Conservation (phyloP, 2,329 filamentous ascomycete genomes). For the Xylariales sp. region DNA sequence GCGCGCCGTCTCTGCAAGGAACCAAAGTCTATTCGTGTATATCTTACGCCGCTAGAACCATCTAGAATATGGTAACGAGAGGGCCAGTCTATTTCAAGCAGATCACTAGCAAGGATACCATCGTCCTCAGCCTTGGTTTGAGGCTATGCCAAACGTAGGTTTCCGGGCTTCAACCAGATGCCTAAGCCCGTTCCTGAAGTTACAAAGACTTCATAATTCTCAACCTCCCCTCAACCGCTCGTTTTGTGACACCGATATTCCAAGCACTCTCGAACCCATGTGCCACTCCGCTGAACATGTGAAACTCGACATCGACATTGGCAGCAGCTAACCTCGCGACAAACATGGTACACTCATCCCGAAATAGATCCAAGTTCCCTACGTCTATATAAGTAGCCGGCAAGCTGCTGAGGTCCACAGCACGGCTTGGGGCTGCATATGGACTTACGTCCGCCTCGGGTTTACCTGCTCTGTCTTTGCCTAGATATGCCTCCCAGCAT, state of each 20-base stretch:
- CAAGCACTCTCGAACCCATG: slow-evolving; percentile 18
- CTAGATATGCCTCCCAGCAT: slow-evolving; percentile 18
- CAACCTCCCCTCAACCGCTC: slow-evolving; percentile 12
- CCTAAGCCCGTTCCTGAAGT: neutral
- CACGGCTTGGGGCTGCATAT: slow-evolving; percentile 20
- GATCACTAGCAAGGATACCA: too few species aligned
- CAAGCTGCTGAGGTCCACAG: slow-evolving; percentile 19
- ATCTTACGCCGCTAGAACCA: neutral
- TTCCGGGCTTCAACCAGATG: neutral
- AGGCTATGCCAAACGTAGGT: too few species aligned
- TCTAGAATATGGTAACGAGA: neutral
- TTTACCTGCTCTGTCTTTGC: slow-evolving; percentile 14
- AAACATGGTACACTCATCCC: slow-evolving; percentile 19
- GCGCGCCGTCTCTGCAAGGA: too few species aligned
- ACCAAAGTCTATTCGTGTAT: neutral
- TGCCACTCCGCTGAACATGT: slow-evolving; percentile 22
- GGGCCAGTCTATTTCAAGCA: too few species aligned
- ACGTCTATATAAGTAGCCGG: slow-evolving; percentile 24
- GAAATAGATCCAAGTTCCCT: slow-evolving; percentile 22
- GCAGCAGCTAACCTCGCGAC: slow-evolving; percentile 17
- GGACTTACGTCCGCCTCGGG: slow-evolving; percentile 15
- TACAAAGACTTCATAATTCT: slow-evolving; percentile 2
- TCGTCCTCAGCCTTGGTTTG: neutral
- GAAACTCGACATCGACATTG: slow-evolving; percentile 21
- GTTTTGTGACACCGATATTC: slow-evolving; percentile 10